Percentiles rank a stretch among this genome's conserved stretches.
These are phyloP conservation scores for Fusarium nurragi DNA, from an alignment of 2,329 filamentous ascomycete species.

Conservation along the genomic window DNA sequence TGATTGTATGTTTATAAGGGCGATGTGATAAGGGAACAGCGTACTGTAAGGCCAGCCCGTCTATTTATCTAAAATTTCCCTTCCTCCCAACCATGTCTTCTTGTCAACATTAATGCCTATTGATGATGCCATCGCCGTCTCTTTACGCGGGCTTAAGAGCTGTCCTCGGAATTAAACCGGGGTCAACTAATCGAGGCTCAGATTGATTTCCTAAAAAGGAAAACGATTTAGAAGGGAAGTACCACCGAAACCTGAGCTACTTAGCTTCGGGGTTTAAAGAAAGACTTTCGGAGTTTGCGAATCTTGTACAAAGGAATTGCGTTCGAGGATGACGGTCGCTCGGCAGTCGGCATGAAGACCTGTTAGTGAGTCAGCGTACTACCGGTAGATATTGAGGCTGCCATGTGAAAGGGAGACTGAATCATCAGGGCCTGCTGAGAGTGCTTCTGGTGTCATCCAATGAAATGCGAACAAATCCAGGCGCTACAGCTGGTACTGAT, in stretches of 20 bases:
- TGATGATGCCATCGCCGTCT: constrained; percentile 13
- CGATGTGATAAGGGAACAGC: not conserved
- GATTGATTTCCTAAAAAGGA: constrained; percentile 36
- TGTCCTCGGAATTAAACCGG: constrained; percentile 8
- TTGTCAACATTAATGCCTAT: not conserved
- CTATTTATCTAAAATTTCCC: constrained; percentile 14
- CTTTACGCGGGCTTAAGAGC: constrained; percentile 18
- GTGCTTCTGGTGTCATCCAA: constrained; percentile 26
- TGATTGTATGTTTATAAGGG: not conserved
- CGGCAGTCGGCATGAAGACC: not conserved
- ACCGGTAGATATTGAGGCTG: not conserved
- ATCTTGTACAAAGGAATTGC: not conserved
- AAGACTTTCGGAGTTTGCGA: not conserved
- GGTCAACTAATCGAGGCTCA: not conserved
- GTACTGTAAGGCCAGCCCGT: not conserved
- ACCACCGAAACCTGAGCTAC: not conserved
- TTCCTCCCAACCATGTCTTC: not conserved
- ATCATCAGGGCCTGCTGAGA: no score
- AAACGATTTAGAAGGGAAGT: constrained; percentile 13
- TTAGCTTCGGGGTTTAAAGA: not conserved
- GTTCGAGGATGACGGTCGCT: not conserved
- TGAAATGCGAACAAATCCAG: not conserved
- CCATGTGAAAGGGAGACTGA: no score
- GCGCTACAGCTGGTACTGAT: not conserved
- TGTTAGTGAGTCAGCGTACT: not conserved